Base-by-base conservation (phyloP, 2,329 filamentous ascomycete genomes). In the Pyricularia grisea region DNA sequence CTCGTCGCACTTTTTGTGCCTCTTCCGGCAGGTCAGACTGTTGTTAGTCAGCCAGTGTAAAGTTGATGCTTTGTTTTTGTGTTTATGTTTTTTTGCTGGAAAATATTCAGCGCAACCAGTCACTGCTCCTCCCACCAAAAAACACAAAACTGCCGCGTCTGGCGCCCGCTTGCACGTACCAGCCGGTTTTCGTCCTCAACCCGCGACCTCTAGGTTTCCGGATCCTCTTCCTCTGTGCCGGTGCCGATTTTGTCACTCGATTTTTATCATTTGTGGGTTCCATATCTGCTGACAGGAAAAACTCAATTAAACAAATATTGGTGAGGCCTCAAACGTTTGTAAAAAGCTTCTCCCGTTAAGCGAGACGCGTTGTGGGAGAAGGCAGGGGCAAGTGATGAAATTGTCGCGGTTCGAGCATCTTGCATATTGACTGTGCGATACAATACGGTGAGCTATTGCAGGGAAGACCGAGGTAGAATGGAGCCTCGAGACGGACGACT, bases 1-100 rank as follows among this genome's bases (percentile, higher is more conserved):
- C 74, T 84, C 82, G 71, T 83, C 82, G 72, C 82, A 85, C 75
- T 84, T 85, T 73, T 84, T 82, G 70, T 83, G 80, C 68, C 83
- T 76, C 70, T 78, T 78, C 66, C 81, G 79, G 72, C 81, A 83
- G 12, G 79, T 81, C 64, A 80, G 74, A 25, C 36, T 42, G 9
- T 23, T n/a, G 55, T 20, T 25, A 27, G 58, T 50, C 42, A 50
- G 42, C 42, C 20, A 50, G 42, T n/a, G 17, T 50, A 27, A 25
- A 10, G 4, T 61, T 23, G 2, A 3, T 27, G 23, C n/a, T n/a
- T n/a, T 55, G n/a, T 33, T 4, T 36, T 25, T 27, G 31, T 27
- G 79, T 81, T 71, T 68, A 50, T 20, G 33, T 72, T 72, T 55
- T 17, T 60, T 23, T 12, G 14, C 58, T 61, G 2, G 10, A n/a